phyloP scores from a whole-genome alignment of 495 filamentous ascomycete genomes.

The Hyaloscypha finlandica region DNA sequence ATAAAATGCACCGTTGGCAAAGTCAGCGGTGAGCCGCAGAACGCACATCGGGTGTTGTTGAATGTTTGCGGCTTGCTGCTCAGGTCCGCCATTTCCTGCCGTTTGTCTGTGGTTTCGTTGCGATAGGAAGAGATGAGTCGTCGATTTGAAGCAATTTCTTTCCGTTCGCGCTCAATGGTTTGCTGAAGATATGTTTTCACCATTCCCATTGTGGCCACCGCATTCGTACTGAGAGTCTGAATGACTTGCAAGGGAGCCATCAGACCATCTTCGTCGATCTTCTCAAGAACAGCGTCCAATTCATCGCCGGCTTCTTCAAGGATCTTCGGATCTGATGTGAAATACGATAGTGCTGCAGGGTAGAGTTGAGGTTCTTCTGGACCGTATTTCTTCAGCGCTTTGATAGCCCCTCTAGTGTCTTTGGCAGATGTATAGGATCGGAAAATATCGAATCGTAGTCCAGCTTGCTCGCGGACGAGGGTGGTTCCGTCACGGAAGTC shows the following conservation, averaged over 20 bases:
- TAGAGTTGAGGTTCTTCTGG: constrained; percentile 91
- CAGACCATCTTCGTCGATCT: constrained; percentile 85
- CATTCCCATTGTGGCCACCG: constrained; percentile 94
- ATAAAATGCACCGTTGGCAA: constrained; percentile 92
- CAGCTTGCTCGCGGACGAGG: constrained; percentile 90
- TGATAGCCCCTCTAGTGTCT: constrained; percentile 87
- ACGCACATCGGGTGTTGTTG: constrained; percentile 81
- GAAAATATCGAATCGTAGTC: constrained; percentile 92
- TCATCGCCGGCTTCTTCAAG: constrained; percentile 88
- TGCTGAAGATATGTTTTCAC: constrained; percentile 88
- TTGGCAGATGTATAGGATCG: constrained; percentile 93
- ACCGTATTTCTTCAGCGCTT: constrained; percentile 87
- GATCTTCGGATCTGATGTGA: constrained; percentile 79
- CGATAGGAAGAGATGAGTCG: constrained; percentile 83
- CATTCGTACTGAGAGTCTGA: constrained; percentile 82
- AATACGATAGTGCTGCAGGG: constrained; percentile 88
- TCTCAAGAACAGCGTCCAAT: constrained; percentile 74
- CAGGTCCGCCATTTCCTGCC: constrained; percentile 74
- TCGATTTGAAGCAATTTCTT: constrained; percentile 82
- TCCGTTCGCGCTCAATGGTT: constrained; percentile 84
- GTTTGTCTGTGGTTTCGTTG: constrained; percentile 77
- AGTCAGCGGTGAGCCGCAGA: constrained; percentile 74
- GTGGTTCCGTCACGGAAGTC: constrained; percentile 89
- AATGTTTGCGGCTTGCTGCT: constrained; percentile 82
- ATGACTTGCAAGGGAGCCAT: constrained; percentile 98